These are phyloP conservation scores for Ophiocordyceps unilateralis DNA, from an alignment of 2,329 filamentous ascomycete species.

Conservation along the genomic window DNA sequence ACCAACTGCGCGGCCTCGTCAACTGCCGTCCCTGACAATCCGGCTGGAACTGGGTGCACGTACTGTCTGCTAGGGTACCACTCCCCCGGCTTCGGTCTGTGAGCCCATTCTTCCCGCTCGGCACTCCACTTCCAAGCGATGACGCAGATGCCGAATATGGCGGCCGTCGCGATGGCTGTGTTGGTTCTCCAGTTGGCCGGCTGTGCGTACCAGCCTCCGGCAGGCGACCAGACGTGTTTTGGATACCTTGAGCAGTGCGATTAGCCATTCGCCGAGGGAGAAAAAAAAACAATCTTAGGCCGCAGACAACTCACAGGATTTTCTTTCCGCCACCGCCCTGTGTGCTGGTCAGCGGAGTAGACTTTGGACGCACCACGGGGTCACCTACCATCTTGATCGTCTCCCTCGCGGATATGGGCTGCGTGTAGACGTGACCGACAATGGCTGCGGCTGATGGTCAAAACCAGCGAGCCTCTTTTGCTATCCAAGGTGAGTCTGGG, in stretches of 20 bases:
- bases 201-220: conserved; percentile 94
- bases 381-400: conserved; percentile 35
- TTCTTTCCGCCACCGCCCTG: conserved; percentile 57
- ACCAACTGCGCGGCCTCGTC: conserved; percentile 18
- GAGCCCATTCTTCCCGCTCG: conserved; percentile 52
- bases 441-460: background rate
- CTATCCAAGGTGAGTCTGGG: too few species aligned
- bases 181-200: conserved; percentile 91
- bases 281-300: background rate
- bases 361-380: background rate
- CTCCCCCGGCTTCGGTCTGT: conserved; percentile 57
- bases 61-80: conserved; percentile 80
- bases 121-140: conserved; percentile 58
- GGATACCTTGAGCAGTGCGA: conserved; percentile 48
- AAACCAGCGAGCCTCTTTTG: background rate
- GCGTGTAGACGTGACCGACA: background rate
- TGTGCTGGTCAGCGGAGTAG: background rate
- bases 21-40: background rate
- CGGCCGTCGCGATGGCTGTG: conserved; percentile 57
- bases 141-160: conserved; percentile 50
- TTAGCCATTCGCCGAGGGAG: background rate
- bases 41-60: conserved; percentile 16
- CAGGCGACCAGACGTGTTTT: conserved; percentile 98
- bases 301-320: conserved; percentile 29
- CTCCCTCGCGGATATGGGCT: background rate